Base-by-base conservation (phyloP, 768 basidiomycete genomes). In the Suillus luteus region DNA sequence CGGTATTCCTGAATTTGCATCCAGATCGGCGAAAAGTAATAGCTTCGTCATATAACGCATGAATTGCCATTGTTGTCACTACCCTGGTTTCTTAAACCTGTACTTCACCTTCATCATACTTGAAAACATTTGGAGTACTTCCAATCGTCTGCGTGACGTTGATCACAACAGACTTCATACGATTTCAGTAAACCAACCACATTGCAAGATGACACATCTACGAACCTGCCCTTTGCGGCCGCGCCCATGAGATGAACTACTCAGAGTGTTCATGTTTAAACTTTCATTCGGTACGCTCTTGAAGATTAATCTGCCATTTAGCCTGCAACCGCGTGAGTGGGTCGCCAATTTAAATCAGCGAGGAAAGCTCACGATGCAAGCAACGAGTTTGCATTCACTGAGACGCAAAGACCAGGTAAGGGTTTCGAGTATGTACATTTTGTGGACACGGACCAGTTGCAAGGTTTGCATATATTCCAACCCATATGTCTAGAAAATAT, bases 351-450 rank as follows among this genome's bases (percentile, higher is more conserved):
- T 0, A 5, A 19, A 33, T 11, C 1, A 19, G 15, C 12, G 10
- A 12, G 14, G 19, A 4, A 19, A 11, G 3, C 57, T 58, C 17
- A 58, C 57, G 57, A 58, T 41, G 57, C 57, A 27, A 58, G 57
- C 2, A 58, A 41, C 17, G 57, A 58, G 40, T 58, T 58, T 11
- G 57, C 37, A 27, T 58, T 58, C 40, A 58, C 57, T 58, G 38
- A 27, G 24, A 41, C 17, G 1, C 2, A 58, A 58, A 24, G 5
- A 3, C 11, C 33, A 12, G 49, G 22, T 38, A 22, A 55, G 57
- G 27, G 2, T 19, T 27, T 41, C 11, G 10, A 40, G 19, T 17
- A 41, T 19, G 15, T 58, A 24, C 38, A 27, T 11, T 57, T 27
- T 27, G 9, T 17, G 2, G 5, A 41, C 57, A 58, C 57, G 27